These are phyloP conservation scores for Arthrobotrys musiformis DNA, from an alignment of 2,329 filamentous ascomycete species.

Conservation along the genomic window DNA sequence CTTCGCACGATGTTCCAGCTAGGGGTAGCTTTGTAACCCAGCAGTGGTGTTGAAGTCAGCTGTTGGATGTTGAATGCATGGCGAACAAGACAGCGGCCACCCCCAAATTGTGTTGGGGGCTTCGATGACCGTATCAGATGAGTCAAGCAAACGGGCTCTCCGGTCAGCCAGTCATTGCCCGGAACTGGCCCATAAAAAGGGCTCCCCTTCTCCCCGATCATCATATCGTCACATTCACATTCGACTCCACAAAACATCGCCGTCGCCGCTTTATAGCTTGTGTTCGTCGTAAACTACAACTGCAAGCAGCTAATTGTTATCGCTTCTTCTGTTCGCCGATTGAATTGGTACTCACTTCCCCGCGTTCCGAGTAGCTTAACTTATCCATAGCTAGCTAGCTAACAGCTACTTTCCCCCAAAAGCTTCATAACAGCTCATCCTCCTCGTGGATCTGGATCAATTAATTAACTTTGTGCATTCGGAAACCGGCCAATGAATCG, in stretches of 20 bases:
- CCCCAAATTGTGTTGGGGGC: constrained; percentile 5
- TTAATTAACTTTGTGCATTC: no score
- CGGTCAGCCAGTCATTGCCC: constrained; percentile 13
- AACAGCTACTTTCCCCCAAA: not conserved
- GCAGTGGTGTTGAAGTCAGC: constrained; percentile 27
- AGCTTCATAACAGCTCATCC: not conserved
- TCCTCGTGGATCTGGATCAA: not conserved
- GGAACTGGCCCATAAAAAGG: constrained; percentile 39
- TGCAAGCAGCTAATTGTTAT: no score
- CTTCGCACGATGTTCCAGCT: not conserved
- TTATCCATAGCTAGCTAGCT: not conserved
- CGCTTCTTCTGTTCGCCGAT: not conserved
- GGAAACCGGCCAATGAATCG: constrained; percentile 51
- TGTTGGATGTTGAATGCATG: constrained; percentile 15
- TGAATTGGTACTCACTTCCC: not conserved
- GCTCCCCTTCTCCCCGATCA: not conserved
- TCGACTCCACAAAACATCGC: no score
- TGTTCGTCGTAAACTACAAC: no score
- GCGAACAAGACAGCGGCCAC: no score
- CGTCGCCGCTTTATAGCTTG: not conserved
- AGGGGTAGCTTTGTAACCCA: not conserved
- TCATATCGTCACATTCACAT: not conserved
- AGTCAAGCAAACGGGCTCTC: constrained; percentile 46
- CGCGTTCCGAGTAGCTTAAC: not conserved
- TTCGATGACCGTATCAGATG: constrained; percentile 52